A percentile compares a stretch with the other conserved stretches of the same genome.
These are phyloP conservation scores for Thalassiosira exigua DNA, from an alignment of 352 stramenopile genomes.

Conservation along the genomic window DNA sequence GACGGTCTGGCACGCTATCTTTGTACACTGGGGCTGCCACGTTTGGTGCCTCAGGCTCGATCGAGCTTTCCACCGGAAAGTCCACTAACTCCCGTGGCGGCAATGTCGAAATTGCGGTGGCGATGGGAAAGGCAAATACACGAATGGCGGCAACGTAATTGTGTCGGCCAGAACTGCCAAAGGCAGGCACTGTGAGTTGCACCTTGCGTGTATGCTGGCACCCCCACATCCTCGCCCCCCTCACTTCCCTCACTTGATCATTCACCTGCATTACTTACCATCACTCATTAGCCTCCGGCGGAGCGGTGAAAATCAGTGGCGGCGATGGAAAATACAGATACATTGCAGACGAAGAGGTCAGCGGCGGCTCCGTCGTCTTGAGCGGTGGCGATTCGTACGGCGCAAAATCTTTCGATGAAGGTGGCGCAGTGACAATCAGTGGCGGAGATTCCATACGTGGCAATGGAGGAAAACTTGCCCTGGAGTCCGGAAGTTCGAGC, in stretches of 20 bases:
- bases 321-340: slow-evolving; percentile 26
- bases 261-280: not conserved
- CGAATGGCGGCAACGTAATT: slow-evolving; percentile 44
- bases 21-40: slow-evolving; percentile 47
- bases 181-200: slow-evolving; percentile 32
- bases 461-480: slow-evolving; percentile 13
- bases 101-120: slow-evolving; percentile 41
- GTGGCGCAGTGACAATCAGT: slow-evolving; percentile 28
- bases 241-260: not conserved
- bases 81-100: slow-evolving; percentile 24
- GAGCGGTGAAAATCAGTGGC: slow-evolving; percentile 26
- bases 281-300: slow-evolving; percentile 20
- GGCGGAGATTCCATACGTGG: slow-evolving; percentile 22
- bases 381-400: slow-evolving; percentile 25
- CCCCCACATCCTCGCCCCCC: not conserved
- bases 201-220: not conserved
- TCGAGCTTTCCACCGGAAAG: slow-evolving; percentile 54
- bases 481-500: slow-evolving; percentile 20
- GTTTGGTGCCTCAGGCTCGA: slow-evolving; percentile 56
- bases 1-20: slow-evolving; percentile 42
- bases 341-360: slow-evolving; percentile 54
- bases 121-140: slow-evolving; percentile 13
- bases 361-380: slow-evolving; percentile 22
- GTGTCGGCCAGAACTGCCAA: slow-evolving; percentile 18
- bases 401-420: slow-evolving; percentile 16